Percentiles rank a stretch among this genome's conserved stretches.
phyloP scores from a whole-genome alignment of 495 filamentous ascomycete species.

The Trichoderma gamsii region DNA sequence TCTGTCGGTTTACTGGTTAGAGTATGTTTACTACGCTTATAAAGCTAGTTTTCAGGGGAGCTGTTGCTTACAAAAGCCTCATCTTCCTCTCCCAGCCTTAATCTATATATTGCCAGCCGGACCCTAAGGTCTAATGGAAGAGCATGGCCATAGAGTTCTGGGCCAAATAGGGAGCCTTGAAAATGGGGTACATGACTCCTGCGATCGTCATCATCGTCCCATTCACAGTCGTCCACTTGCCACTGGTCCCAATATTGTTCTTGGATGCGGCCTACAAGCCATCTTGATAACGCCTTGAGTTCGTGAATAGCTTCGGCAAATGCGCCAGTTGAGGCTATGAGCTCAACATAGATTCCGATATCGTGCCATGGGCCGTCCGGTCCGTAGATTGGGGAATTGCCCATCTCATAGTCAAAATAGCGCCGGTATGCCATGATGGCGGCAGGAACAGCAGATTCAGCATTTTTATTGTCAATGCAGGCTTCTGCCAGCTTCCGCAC shows the following conservation, averaged over 20 bases:
- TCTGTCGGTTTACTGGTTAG: slow-evolving; percentile 12
- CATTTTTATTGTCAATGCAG: slow-evolving; percentile 52
- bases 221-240: slow-evolving; percentile 80
- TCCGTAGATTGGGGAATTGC: slow-evolving; percentile 32
- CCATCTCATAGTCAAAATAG: slow-evolving; percentile 49
- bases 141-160: slow-evolving; percentile 61
- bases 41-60: background rate
- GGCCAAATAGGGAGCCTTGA: slow-evolving; percentile 48
- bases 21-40: background rate
- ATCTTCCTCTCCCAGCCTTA: slow-evolving; percentile 59
- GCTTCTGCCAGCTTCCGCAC: slow-evolving; percentile 60
- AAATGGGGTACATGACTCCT: slow-evolving; percentile 52
- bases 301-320: slow-evolving; percentile 58
- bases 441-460: slow-evolving; percentile 34
- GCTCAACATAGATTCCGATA: slow-evolving; percentile 74
- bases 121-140: slow-evolving; percentile 80
- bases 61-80: slow-evolving; percentile 64
- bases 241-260: slow-evolving; percentile 79
- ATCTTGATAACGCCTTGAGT: slow-evolving; percentile 66
- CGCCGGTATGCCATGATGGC: slow-evolving; percentile 56
- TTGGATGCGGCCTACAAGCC: slow-evolving; percentile 68
- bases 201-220: slow-evolving; percentile 67
- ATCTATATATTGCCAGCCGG: slow-evolving; percentile 75
- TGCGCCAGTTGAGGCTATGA: slow-evolving; percentile 57
- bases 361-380: slow-evolving; percentile 70